phyloP scores from a whole-genome alignment of 345 rosid genomes.

The Aethionema arabicum region DNA sequence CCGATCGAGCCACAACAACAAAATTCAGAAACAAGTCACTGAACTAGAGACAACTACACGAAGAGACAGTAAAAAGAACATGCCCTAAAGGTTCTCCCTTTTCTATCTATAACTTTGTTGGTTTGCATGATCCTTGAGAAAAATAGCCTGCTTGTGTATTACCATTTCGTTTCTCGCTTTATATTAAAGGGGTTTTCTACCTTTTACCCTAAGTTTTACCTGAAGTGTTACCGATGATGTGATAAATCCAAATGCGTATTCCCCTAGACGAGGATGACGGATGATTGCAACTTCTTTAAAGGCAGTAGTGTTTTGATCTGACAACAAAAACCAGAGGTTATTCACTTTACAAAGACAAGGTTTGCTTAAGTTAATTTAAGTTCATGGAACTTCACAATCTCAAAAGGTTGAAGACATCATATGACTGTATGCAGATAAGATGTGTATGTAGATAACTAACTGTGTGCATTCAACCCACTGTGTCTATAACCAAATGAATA shows the following conservation, averaged over 20 bases:
- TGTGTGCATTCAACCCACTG: neutral
- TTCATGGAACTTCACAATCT: too few species aligned
- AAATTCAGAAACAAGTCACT: neutral
- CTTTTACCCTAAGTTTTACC: constrained; percentile 37
- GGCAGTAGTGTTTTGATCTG: constrained; percentile 79
- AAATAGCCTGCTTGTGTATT: neutral
- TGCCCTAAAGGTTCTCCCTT: neutral
- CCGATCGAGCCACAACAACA: neutral
- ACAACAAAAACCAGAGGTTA: constrained; percentile 7
- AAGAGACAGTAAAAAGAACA: too few species aligned
- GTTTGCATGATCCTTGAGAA: neutral
- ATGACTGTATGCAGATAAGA: too few species aligned
- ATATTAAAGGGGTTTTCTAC: too few species aligned
- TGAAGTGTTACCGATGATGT: constrained; percentile 78
- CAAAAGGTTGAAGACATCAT: neutral
- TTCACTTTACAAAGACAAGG: neutral
- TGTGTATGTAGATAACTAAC: neutral
- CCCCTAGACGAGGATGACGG: constrained; percentile 83
- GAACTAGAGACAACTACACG: neutral
- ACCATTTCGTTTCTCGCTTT: neutral
- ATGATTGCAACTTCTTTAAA: constrained; percentile 88
- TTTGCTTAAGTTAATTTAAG: too few species aligned
- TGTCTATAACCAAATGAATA: neutral
- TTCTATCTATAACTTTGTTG: neutral
- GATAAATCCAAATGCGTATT: constrained; percentile 89